Conservation (phyloP, 352 stramenopile genomes). For the Globisporangium lucens region DNA sequence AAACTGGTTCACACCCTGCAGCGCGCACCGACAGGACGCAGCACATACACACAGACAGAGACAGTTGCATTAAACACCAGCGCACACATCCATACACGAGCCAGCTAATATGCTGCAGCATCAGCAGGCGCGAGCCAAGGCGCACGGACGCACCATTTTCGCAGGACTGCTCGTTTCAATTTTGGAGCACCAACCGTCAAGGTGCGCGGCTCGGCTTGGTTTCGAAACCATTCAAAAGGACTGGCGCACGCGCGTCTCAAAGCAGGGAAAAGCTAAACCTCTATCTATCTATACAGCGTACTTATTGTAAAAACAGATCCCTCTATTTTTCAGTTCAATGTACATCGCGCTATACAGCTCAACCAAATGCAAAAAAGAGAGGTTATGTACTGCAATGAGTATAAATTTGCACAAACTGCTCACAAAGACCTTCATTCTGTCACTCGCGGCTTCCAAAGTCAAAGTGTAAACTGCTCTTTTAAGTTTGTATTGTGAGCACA, state of each 20-base stretch:
- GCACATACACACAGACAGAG: background rate
- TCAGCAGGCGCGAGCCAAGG: background rate
- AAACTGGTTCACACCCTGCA: conserved; percentile 73
- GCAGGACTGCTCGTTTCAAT: conserved; percentile 20
- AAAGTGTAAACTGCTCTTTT: no score
- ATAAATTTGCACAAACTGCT: no score
- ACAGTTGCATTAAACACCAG: conserved; percentile 4
- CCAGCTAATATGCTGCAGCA: background rate
- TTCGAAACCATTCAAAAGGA: background rate
- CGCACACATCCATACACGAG: background rate
- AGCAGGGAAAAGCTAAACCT: no score
- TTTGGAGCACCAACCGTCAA: conserved; percentile 20
- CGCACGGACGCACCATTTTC: conserved; percentile 19
- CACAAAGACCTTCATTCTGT: no score
- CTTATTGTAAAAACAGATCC: no score
- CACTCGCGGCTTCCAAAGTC: no score
- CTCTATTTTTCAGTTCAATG: no score
- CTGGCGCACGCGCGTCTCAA: background rate
- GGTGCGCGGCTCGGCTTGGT: background rate
- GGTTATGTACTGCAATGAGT: no score
- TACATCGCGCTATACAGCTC: no score
- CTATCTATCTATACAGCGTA: no score
- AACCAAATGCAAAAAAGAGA: no score
- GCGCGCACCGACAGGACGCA: background rate
- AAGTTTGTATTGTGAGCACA: no score